phyloP scores from a whole-genome alignment of 1,139 yeast genomes.

The Insectozyma bohioensis region DNA sequence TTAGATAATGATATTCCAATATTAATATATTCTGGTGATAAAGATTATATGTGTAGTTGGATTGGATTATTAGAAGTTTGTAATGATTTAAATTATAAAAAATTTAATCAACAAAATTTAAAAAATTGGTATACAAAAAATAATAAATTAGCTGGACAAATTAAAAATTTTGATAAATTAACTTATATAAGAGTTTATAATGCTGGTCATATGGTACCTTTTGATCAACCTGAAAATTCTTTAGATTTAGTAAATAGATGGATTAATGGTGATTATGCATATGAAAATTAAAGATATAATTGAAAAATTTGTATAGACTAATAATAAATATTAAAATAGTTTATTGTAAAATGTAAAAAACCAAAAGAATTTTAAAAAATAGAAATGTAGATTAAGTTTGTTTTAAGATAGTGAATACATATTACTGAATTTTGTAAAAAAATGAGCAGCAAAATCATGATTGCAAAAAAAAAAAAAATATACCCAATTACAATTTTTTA shows the following conservation, averaged over 20 bases:
- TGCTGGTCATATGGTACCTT: constrained; percentile 94
- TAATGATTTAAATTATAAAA: constrained; percentile 62
- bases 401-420: too few relatives aligned
- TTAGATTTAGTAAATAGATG: constrained; percentile 48
- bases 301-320: too few relatives aligned
- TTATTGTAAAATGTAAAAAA: too few relatives aligned
- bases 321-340: too few relatives aligned
- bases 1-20: constrained; percentile 63
- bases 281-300: too few relatives aligned
- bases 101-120: constrained; percentile 41
- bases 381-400: too few relatives aligned
- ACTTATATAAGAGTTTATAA: constrained; percentile 57
- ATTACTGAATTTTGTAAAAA: too few relatives aligned
- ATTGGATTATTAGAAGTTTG: constrained; percentile 80
- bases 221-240: constrained; percentile 62
- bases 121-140: constrained; percentile 36
- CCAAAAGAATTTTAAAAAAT: too few relatives aligned
- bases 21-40: constrained; percentile 79
- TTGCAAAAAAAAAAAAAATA: too few relatives aligned
- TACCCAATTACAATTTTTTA: too few relatives aligned
- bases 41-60: constrained; percentile 85
- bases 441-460: too few relatives aligned
- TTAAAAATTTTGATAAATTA: constrained; percentile 41
- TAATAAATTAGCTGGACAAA: constrained; percentile 41
- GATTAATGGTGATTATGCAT: constrained; percentile 30